These are phyloP conservation scores for Triticum urartu DNA, from an alignment of 176 grass and related monocot species.

Conservation along the genomic window DNA sequence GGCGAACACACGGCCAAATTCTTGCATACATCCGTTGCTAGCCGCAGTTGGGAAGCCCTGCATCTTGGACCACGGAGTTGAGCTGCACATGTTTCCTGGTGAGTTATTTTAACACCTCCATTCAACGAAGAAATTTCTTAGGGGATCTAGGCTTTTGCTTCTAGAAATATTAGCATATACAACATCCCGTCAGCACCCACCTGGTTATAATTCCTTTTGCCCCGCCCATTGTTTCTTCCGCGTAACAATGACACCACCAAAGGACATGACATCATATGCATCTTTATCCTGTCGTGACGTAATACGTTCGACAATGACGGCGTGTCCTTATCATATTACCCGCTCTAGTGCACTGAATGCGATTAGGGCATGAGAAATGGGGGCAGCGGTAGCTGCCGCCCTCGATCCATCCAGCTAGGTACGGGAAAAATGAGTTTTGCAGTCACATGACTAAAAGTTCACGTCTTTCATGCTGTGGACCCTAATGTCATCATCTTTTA, in stretches of 20 bases:
- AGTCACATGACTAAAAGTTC: no score
- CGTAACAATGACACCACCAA: neutral
- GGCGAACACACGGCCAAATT: neutral
- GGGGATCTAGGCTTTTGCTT: neutral
- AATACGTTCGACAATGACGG: neutral
- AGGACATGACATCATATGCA: neutral
- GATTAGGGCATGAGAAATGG: no score
- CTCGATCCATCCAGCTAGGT: no score
- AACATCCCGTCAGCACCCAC: neutral
- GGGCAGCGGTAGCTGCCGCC: no score
- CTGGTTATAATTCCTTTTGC: neutral
- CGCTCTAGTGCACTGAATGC: neutral
- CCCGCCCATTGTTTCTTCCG: neutral
- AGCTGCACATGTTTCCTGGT: neutral
- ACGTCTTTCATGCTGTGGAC: no score
- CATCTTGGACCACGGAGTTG: neutral
- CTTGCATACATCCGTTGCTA: neutral
- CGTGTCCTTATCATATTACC: neutral
- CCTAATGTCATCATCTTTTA: no score
- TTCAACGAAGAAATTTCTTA: neutral
- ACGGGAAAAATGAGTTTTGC: no score
- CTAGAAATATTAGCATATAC: neutral
- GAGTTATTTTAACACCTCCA: neutral
- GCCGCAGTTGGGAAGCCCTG: neutral
- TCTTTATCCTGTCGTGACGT: neutral